These are phyloP conservation scores for Aspergillus avenaceus DNA, from an alignment of 495 filamentous ascomycete genomes.

Conservation along the genomic window DNA sequence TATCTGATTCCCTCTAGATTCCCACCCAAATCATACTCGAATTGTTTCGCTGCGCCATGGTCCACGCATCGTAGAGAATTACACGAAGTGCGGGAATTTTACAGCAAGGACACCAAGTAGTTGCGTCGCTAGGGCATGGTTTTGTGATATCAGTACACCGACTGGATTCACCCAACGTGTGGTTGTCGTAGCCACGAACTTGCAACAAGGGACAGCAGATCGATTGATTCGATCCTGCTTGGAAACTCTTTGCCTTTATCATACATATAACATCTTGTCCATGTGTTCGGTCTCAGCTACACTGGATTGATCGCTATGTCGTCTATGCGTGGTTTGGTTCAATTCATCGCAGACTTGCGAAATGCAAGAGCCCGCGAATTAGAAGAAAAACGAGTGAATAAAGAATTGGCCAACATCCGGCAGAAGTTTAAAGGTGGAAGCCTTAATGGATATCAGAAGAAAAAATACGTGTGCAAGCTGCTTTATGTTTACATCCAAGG, in stretches of 20 bases:
- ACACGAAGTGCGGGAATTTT: neutral
- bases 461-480: conserved; percentile 99
- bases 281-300: neutral
- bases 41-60: conserved; percentile 17
- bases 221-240: neutral
- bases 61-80: conserved; percentile 8
- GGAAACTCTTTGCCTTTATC: neutral
- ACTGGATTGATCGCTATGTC: conserved; percentile 35
- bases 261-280: neutral
- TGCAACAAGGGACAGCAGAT: neutral
- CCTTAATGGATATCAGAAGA: conserved; percentile 95
- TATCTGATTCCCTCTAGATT: conserved; percentile 5
- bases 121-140: conserved; percentile 23
- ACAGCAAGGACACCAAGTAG: neutral
- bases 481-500: conserved; percentile 99
- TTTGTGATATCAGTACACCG: conserved; percentile 25
- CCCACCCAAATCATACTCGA: conserved; percentile 3
- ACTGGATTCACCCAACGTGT: conserved; percentile 27
- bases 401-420: conserved; percentile 97
- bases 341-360: conserved; percentile 96
- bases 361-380: conserved; percentile 93
- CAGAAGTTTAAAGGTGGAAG: conserved; percentile 71
- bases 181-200: conserved; percentile 12
- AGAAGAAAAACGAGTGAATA: conserved; percentile 99
- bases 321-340: conserved; percentile 86